These are phyloP conservation scores for Salix arbutifolia DNA, from an alignment of 345 rosid species.

Conservation along the genomic window DNA sequence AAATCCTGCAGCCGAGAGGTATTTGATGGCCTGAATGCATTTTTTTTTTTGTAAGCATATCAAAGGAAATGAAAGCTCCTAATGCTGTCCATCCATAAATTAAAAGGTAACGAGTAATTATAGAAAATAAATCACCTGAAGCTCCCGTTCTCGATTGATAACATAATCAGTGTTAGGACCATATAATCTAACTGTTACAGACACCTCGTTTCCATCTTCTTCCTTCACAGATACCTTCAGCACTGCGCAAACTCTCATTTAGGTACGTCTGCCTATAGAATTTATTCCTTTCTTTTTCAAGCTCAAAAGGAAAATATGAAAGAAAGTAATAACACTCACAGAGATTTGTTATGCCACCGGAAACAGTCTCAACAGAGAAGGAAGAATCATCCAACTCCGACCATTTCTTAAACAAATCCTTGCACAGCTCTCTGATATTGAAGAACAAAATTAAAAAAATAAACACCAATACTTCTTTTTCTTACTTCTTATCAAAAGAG, in stretches of 20 bases:
- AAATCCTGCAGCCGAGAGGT: constrained; percentile 94
- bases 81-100: too few relatives aligned
- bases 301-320: background rate
- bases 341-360: constrained; percentile 95
- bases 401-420: constrained; percentile 85
- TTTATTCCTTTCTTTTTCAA: too few relatives aligned
- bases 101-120: too few relatives aligned
- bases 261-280: too few relatives aligned
- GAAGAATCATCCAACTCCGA: constrained; percentile 54
- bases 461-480: too few relatives aligned
- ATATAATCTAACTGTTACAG: constrained; percentile 71
- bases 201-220: constrained; percentile 40
- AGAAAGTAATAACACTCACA: constrained; percentile 40
- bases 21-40: constrained; percentile 73
- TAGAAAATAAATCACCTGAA: constrained; percentile 42
- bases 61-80: background rate
- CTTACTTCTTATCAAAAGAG: too few relatives aligned
- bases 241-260: constrained; percentile 36
- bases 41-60: constrained; percentile 1
- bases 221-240: constrained; percentile 80
- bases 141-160: constrained; percentile 71
- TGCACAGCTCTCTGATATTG: constrained; percentile 54
- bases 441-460: background rate
- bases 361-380: constrained; percentile 65
- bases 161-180: constrained; percentile 96